Base-by-base conservation (phyloP, 768 basidiomycete species). In the Kwoniella mangroviensis region DNA sequence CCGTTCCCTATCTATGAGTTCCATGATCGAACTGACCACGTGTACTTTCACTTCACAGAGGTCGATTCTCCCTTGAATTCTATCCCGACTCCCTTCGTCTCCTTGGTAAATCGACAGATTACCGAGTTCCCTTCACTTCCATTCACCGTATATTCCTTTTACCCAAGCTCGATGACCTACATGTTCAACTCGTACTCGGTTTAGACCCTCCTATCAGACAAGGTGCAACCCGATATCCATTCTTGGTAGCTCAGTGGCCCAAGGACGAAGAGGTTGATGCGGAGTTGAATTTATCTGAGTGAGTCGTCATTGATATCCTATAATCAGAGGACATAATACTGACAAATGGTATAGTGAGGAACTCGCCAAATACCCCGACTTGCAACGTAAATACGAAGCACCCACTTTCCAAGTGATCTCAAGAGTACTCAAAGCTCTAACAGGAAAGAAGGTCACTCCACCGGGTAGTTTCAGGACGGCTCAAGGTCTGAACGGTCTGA, bases 81-180 rank as follows among this genome's bases (percentile, higher is more conserved):
- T 98, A 93, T 86, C 90, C 90, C 26, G 92, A 92, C 63, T 98
- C 94, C 85, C 83, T 99, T 79, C 90, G 97, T 53, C 85, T 98
- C 41, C 91, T 94, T n/a, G 97, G 97, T 63, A 97, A 98, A 85
- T 98, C 95, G 1, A 98, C 98, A 84, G 97, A 99, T 83, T 99
- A 99, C 87, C 94, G 98, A 84, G 93, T 99, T 68, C 86, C 92
- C 24, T 97, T 95, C 84, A 87, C 88, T 45, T 91, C 91, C 72
- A 93, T 99, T 75, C 90, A 92, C 24, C 87, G 89, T 68, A 85
- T 98, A 10, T 99, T 98, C 87, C 86, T 98, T 24, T 86, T 99
- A 4, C 97, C 97, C 17, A 96, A 97, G 81, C 82, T 85, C 24
- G 97, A 99, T 78, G 97, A 98, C 74, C 89, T 92, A 63, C 96